A percentile compares a stretch with the other conserved stretches of the same genome.
Conservation (phyloP, 2,329 filamentous ascomycete genomes). For the Gaeumannomyces tritici region DNA sequence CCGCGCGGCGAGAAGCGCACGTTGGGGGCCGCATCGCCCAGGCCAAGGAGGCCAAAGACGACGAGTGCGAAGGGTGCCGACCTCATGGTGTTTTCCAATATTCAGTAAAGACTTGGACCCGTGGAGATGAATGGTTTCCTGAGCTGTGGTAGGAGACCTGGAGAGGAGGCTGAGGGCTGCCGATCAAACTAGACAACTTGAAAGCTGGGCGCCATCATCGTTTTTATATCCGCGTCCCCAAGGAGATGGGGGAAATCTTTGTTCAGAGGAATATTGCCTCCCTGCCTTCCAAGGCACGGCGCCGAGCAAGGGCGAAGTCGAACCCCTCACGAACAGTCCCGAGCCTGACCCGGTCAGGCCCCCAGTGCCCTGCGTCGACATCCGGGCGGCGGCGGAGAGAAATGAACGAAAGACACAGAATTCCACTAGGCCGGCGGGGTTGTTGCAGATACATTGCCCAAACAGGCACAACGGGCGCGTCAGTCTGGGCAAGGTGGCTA, state of each 20-base stretch:
- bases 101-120: neutral
- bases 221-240: neutral
- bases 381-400: neutral
- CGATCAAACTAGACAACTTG: neutral
- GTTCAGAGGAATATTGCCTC: neutral
- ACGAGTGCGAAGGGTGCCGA: neutral
- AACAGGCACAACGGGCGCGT: neutral
- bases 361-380: neutral
- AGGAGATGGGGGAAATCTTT: neutral
- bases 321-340: neutral
- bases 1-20: neutral
- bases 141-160: neutral
- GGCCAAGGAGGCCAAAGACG: neutral
- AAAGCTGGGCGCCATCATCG: neutral
- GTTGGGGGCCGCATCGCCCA: neutral
- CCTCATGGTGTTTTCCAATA: neutral
- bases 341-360: neutral
- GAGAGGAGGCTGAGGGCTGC: neutral
- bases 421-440: neutral
- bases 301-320: neutral
- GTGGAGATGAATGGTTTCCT: neutral
- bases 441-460: neutral
- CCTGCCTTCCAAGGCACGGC: neutral
- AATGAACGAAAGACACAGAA: neutral
- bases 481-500: too few relatives aligned